These are phyloP conservation scores for Pachyrhizus erosus DNA, from an alignment of 306 rosid genomes.

Conservation along the genomic window DNA sequence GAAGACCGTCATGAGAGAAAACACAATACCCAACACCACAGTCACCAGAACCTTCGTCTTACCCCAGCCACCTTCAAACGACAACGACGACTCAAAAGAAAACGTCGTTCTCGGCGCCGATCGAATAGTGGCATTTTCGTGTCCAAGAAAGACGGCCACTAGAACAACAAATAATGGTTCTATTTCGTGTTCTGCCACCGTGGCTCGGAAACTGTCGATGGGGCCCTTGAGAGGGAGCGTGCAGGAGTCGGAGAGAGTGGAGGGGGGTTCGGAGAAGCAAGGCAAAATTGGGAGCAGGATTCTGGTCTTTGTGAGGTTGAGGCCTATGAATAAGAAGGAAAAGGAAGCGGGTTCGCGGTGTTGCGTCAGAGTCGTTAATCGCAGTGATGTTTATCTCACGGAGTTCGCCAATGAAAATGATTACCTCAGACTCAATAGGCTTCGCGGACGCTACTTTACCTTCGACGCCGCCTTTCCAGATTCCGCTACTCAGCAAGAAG, in stretches of 20 bases:
- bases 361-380: slow-evolving; percentile 72
- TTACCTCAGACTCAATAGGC: slow-evolving; percentile 82
- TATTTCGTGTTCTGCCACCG: slow-evolving; percentile 34
- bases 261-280: slow-evolving; percentile 45
- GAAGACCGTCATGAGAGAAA: slow-evolving; percentile 69
- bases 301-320: slow-evolving; percentile 84
- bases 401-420: slow-evolving; percentile 85
- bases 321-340: slow-evolving; percentile 92
- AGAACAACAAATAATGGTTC: neutral
- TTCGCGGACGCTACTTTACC: slow-evolving; percentile 78
- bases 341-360: slow-evolving; percentile 75
- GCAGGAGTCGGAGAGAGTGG: slow-evolving; percentile 49
- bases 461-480: slow-evolving; percentile 89
- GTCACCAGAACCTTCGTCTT: slow-evolving; percentile 68
- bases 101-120: slow-evolving; percentile 55
- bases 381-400: slow-evolving; percentile 82
- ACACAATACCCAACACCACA: slow-evolving; percentile 62
- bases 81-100: slow-evolving; percentile 58
- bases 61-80: slow-evolving; percentile 55
- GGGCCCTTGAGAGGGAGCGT: no score
- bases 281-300: slow-evolving; percentile 60
- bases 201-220: slow-evolving; percentile 75
- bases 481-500: slow-evolving; percentile 73
- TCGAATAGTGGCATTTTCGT: slow-evolving; percentile 71
- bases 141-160: slow-evolving; percentile 53